These are phyloP conservation scores for Trichophyton mentagrophytes DNA, from an alignment of 2,329 filamentous ascomycete genomes.

Conservation along the genomic window DNA sequence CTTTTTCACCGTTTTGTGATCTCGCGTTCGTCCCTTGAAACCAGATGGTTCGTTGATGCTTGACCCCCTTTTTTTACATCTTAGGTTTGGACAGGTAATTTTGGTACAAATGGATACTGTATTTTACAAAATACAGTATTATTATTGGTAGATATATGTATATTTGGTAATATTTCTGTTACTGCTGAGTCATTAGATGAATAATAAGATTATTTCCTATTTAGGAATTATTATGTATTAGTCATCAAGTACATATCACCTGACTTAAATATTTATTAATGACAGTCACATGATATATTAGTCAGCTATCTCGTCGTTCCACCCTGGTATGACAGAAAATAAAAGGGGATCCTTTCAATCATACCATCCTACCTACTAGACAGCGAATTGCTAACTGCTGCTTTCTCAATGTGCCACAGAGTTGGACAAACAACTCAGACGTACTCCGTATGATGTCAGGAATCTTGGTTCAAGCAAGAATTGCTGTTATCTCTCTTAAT, in stretches of 20 bases:
- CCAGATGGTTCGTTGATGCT: not conserved
- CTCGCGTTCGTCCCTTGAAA: not conserved
- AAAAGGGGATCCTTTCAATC: no score
- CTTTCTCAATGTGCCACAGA: no score
- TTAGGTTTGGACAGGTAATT: not conserved
- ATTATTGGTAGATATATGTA: not conserved
- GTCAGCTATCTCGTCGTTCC: conserved; percentile 15
- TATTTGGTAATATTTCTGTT: not conserved
- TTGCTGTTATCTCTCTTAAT: no score
- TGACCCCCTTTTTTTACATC: not conserved
- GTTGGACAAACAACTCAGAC: no score
- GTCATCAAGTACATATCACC: not conserved
- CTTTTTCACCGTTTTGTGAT: not conserved
- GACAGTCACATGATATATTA: conserved; percentile 14
- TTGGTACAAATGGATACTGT: no score
- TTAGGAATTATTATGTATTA: not conserved
- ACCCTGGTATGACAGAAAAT: no score
- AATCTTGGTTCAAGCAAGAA: no score
- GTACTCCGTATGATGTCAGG: no score
- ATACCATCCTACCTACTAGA: no score
- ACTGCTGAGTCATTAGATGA: not conserved
- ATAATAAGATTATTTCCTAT: not conserved
- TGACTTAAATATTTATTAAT: not conserved
- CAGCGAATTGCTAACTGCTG: no score
- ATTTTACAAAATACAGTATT: not conserved